phyloP scores from a whole-genome alignment of 305 asterid genomes.

The Fraxinus angustifolia region DNA sequence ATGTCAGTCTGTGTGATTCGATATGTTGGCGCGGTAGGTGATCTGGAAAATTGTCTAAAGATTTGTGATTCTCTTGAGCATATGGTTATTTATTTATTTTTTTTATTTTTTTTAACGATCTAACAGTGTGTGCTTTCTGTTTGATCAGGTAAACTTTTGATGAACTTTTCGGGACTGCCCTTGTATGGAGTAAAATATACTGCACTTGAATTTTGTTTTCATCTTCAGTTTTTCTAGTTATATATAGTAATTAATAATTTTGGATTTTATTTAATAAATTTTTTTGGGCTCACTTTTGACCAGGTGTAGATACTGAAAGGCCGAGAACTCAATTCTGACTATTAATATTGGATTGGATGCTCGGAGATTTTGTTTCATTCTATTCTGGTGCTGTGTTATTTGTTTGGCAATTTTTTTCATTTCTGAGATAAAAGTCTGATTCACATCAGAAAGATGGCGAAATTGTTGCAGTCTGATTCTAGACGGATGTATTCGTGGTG shows the following conservation, averaged over 20 bases:
- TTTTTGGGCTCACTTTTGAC: conserved; percentile 13
- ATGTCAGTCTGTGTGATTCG: background rate
- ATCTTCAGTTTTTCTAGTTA: background rate
- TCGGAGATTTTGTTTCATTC: conserved; percentile 17
- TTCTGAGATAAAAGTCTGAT: conserved; percentile 16
- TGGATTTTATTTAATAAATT: conserved; percentile 15
- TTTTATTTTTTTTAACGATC: background rate
- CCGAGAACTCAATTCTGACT: conserved; percentile 37
- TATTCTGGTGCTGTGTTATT: conserved; percentile 12
- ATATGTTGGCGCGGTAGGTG: conserved; percentile 22
- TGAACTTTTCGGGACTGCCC: conserved; percentile 23
- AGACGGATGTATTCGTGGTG: conserved; percentile 97
- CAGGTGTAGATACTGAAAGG: conserved; percentile 35
- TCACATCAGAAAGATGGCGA: conserved; percentile 49
- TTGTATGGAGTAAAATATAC: conserved; percentile 16
- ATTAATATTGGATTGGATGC: conserved; percentile 39
- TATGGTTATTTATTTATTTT: background rate
- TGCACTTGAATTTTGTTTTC: conserved; percentile 20
- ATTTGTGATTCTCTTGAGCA: conserved; percentile 3
- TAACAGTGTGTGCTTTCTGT: conserved; percentile 7
- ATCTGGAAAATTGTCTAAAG: conserved; percentile 5
- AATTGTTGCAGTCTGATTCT: conserved; percentile 58
- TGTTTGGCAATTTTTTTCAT: background rate
- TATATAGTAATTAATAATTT: background rate
- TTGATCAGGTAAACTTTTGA: conserved; percentile 26